A percentile compares a stretch with the other conserved stretches of the same genome.
phyloP scores from a whole-genome alignment of 805 yeast genomes.

The Ogataea wickerhamii region DNA sequence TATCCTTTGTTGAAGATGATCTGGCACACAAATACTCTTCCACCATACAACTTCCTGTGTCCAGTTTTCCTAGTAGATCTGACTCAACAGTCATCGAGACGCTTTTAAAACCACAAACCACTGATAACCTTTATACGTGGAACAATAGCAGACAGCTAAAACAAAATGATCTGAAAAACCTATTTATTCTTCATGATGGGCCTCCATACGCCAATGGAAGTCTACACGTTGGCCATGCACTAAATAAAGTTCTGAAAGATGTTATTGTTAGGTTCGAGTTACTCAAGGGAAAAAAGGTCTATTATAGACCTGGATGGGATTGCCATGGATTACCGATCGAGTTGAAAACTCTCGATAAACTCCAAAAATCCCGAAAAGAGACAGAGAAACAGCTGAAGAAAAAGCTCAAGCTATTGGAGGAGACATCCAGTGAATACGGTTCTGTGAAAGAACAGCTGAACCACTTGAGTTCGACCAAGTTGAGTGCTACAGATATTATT shows the following conservation, averaged over 20 bases:
- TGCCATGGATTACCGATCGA: slow-evolving; percentile 98
- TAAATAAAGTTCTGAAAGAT: slow-evolving; percentile 87
- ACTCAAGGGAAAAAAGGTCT: slow-evolving; percentile 52
- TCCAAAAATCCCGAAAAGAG: slow-evolving; percentile 30
- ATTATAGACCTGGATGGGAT: slow-evolving; percentile 95
- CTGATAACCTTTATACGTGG: slow-evolving; percentile 62
- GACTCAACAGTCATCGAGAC: slow-evolving; percentile 40
- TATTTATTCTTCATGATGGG: slow-evolving; percentile 86
- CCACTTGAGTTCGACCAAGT: slow-evolving; percentile 16
- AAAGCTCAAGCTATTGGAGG: slow-evolving; percentile 18
- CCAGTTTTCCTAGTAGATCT: slow-evolving; percentile 64
- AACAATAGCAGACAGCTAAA: slow-evolving; percentile 38
- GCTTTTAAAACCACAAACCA: slow-evolving; percentile 47
- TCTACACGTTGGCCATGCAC: slow-evolving; percentile 86
- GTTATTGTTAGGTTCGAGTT: slow-evolving; percentile 72
- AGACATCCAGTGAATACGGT: slow-evolving; percentile 10
- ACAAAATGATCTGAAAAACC: slow-evolving; percentile 31
- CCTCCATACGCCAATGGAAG: slow-evolving; percentile 99
- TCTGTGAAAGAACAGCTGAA: slow-evolving; percentile 11
- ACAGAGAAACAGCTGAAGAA: slow-evolving; percentile 29
- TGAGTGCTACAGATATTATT: slow-evolving; percentile 55
- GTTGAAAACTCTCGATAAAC: slow-evolving; percentile 64
- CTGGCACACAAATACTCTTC: slow-evolving; percentile 21
- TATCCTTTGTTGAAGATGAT: too few species aligned
- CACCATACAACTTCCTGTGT: slow-evolving; percentile 50